Evolutionary conservation across 305 asterid species (phyloP).

Genomic region (Fraxinus paxiana): DNA sequence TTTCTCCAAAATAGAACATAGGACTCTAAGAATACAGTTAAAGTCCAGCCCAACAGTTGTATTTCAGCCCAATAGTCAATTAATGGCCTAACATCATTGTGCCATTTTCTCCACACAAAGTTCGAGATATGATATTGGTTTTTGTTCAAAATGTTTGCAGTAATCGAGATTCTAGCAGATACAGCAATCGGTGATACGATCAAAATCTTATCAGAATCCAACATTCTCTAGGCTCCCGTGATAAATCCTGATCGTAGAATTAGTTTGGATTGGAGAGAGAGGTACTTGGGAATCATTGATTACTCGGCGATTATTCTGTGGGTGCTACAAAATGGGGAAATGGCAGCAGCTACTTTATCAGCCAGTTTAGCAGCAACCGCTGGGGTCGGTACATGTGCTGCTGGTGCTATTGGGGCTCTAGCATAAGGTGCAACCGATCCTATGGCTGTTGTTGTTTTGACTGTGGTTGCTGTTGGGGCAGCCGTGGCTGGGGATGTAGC

Average conservation of each 20-base stretch:
- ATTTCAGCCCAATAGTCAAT: too few relatives aligned
- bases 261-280: constrained; percentile 53
- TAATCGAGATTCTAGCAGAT: constrained; percentile 66
- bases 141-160: constrained; percentile 27
- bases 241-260: constrained; percentile 40
- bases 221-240: constrained; percentile 74
- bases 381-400: constrained; percentile 71
- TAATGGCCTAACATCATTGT: too few relatives aligned
- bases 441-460: constrained; percentile 57
- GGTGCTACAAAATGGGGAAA: constrained; percentile 70
- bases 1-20: too few relatives aligned
- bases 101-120: too few relatives aligned
- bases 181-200: constrained; percentile 55
- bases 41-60: too few relatives aligned
- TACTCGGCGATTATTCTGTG: constrained; percentile 72
- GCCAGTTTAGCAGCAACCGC: constrained; percentile 75
- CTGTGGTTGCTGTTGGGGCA: constrained; percentile 76
- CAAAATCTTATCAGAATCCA: constrained; percentile 59
- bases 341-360: constrained; percentile 67
- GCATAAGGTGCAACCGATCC: constrained; percentile 87
- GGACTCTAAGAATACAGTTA: too few relatives aligned
- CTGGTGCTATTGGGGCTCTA: constrained; percentile 72
- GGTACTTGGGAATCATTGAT: constrained; percentile 70
- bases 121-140: background rate
- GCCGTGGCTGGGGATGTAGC: constrained; percentile 76